Evolutionary conservation across 768 basidiomycete genomes (phyloP).

Genomic region (Pleurotus tuoliensis): DNA sequence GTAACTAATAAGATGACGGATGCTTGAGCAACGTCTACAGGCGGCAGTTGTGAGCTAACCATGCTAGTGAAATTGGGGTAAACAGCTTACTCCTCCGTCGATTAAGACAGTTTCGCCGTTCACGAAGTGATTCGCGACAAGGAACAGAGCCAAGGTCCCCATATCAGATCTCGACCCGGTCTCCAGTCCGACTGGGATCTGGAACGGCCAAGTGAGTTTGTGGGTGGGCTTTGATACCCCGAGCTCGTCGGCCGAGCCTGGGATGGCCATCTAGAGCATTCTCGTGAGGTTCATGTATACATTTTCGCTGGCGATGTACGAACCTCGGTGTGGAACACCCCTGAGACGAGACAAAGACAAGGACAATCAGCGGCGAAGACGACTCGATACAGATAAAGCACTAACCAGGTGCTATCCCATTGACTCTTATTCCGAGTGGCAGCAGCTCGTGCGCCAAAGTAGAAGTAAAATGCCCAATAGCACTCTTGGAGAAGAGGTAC

Average conservation of each 20-base stretch:
- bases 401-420: slow-evolving; percentile 41
- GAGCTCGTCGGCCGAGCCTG: slow-evolving; percentile 19
- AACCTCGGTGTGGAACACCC: slow-evolving; percentile 28
- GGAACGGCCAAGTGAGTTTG: slow-evolving; percentile 20
- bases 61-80: background rate
- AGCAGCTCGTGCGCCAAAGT: slow-evolving; percentile 45
- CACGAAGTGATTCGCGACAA: slow-evolving; percentile 45
- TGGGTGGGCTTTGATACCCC: slow-evolving; percentile 20
- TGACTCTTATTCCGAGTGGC: slow-evolving; percentile 43
- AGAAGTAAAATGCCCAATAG: slow-evolving; percentile 41
- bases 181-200: slow-evolving; percentile 26
- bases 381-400: background rate
- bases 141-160: slow-evolving; percentile 37
- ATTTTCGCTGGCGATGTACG: background rate
- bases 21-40: slow-evolving; percentile 6
- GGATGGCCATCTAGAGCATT: slow-evolving; percentile 24
- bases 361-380: background rate
- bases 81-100: slow-evolving; percentile 41
- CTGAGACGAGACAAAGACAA: slow-evolving; percentile 10
- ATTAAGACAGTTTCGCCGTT: slow-evolving; percentile 46
- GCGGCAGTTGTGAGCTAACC: too few relatives aligned
- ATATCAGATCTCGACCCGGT: slow-evolving; percentile 38
- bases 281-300: too few relatives aligned
- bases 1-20: background rate
- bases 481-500: slow-evolving; percentile 45